Conservation (phyloP, 768 basidiomycete genomes). For the Lentinula boryana region DNA sequence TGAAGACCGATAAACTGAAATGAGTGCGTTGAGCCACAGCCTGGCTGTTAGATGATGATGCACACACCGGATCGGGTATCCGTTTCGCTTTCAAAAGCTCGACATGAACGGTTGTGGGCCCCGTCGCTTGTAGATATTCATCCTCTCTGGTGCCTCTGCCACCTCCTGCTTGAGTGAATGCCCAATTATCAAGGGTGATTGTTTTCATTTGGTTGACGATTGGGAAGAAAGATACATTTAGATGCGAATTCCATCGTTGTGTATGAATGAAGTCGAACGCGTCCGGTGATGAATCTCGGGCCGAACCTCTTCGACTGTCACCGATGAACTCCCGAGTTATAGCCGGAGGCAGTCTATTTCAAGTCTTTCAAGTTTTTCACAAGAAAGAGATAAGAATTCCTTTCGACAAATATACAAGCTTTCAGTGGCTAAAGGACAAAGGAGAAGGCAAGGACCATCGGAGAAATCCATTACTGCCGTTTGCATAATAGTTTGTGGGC, state of each 20-base stretch:
- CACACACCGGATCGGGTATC: conserved; percentile 81
- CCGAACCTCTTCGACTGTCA: not conserved
- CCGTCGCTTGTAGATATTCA: conserved; percentile 65
- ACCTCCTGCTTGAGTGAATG: conserved; percentile 61
- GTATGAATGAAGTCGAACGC: not conserved
- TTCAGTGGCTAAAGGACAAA: too few species aligned
- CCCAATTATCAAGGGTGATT: conserved; percentile 38
- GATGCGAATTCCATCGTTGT: not conserved
- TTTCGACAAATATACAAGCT: too few species aligned
- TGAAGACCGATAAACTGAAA: conserved; percentile 68
- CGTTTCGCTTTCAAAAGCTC: conserved; percentile 68
- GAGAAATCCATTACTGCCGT: too few species aligned
- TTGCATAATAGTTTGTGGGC: too few species aligned
- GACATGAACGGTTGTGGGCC: conserved; percentile 86
- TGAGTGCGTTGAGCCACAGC: not conserved
- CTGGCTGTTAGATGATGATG: not conserved
- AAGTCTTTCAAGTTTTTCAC: too few species aligned
- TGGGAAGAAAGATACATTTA: not conserved
- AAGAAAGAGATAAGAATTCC: too few species aligned
- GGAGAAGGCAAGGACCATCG: too few species aligned
- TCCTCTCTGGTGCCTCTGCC: conserved; percentile 50
- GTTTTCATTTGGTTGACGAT: not conserved
- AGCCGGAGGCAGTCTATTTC: not conserved
- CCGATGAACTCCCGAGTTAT: not conserved
- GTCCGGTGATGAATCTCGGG: not conserved